Base-by-base conservation (phyloP, 2,329 filamentous ascomycete species). In the Scedosporium boydii region DNA sequence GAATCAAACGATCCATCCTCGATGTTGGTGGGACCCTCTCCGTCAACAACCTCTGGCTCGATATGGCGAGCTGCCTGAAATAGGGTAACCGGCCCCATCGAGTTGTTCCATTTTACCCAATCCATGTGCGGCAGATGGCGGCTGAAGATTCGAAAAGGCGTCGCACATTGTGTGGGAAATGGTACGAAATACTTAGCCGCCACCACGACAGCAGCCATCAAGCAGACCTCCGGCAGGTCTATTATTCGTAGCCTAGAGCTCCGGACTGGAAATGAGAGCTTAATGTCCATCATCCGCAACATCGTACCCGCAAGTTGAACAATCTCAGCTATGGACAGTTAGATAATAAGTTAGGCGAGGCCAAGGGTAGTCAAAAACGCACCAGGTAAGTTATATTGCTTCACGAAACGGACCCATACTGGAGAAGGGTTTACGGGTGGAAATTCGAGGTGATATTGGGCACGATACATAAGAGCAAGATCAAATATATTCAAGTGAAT, bases 131-230 rank as follows among this genome's bases (percentile, higher is more conserved):
- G 64, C 60, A 70, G 21, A 42, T 29, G 76, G 66, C 18, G 46
- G 51, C 14, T 42, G 14, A n/a, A 26, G 42, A 61, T 18, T 77
- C 78, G 42, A 70, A 73, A 6, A 80, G 82, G 66, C 78, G 69
- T 21, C 16, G 44, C 44, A 48, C 44, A 48, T 18, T 23, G 77
- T 76, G 26, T 61, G 68, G 91, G 85, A 55, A 96, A 85, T 0
- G 93, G 91, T 68, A 91, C 92, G 21, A 89, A 78, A 2, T 96
- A 73, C 68, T 97, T 97, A 3, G 88, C 86, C 3, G 89, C 85
- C 14, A 96, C 80, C 2, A 96, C 77, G 3, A 96, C 73, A 3
- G 91, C 76, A 3, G 87, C 80, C 62, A 91, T 78, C 1, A 97
- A 76, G 53, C 89, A 83, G 5, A 90, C 78, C 69, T 98, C 95